Percentiles rank a stretch among this genome's conserved stretches.
Conservation (phyloP, 2,329 filamentous ascomycete genomes). For the Truncatella angustata region DNA sequence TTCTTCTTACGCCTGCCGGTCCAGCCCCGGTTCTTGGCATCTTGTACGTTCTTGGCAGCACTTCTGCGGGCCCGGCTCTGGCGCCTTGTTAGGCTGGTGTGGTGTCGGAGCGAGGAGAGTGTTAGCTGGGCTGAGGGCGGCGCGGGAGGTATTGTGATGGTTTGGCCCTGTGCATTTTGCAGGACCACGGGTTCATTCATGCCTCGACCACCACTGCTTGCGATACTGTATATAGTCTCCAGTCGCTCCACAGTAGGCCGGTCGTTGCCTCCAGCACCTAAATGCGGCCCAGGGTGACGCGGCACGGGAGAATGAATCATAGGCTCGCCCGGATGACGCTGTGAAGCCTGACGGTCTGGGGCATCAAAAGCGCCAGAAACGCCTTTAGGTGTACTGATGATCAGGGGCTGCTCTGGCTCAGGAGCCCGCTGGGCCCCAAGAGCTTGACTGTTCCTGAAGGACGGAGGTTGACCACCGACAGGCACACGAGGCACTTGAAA, state of each 20-base stretch:
- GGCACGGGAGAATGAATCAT: conserved; percentile 53
- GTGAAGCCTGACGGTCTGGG: conserved; percentile 33
- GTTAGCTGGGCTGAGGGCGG: conserved; percentile 33
- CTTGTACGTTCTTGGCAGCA: conserved; percentile 60
- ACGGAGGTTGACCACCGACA: conserved; percentile 25
- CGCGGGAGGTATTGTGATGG: conserved; percentile 14
- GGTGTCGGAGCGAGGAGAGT: conserved; percentile 35
- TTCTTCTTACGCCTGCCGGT: conserved; percentile 38
- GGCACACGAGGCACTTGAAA: conserved; percentile 41
- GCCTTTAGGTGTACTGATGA: conserved; percentile 59
- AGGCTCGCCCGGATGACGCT: conserved; percentile 33
- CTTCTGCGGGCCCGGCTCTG: conserved; percentile 58
- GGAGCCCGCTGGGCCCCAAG: conserved; percentile 23
- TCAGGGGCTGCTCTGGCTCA: conserved; percentile 51
- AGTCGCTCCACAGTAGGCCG: conserved; percentile 52
- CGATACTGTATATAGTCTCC: conserved; percentile 51
- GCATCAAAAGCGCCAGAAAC: conserved; percentile 52
- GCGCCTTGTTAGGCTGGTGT: conserved; percentile 43
- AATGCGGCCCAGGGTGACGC: conserved; percentile 43
- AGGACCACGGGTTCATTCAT: conserved; percentile 7
- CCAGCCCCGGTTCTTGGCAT: conserved; percentile 60
- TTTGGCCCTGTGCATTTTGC: conserved; percentile 9
- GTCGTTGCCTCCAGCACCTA: conserved; percentile 31
- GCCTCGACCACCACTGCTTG: conserved; percentile 20
- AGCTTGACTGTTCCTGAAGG: conserved; percentile 20